These are phyloP conservation scores for Tympanopsis confertula DNA, from an alignment of 2,329 filamentous ascomycete genomes.

Conservation along the genomic window DNA sequence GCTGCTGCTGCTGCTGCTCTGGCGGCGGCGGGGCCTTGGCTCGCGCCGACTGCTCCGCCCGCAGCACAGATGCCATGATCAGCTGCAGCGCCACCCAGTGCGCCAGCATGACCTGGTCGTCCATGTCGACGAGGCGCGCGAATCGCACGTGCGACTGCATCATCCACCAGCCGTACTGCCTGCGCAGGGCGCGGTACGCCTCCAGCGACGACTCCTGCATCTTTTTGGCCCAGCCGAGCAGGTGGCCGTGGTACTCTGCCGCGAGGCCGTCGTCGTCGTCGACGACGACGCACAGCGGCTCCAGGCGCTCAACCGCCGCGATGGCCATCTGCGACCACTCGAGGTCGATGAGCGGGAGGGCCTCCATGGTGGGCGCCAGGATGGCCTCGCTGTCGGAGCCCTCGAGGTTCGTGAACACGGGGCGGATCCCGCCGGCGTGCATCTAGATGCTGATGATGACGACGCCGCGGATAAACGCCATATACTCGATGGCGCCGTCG, in stretches of 20 bases:
- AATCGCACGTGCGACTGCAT: constrained; percentile 39
- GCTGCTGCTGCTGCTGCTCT: constrained; percentile 9
- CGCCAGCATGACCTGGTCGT: constrained; percentile 30
- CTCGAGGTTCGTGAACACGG: constrained; percentile 35
- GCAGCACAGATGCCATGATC: constrained; percentile 37
- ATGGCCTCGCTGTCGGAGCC: constrained; percentile 25
- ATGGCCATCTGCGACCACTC: constrained; percentile 34
- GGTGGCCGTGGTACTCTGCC: constrained; percentile 28
- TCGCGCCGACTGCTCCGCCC: constrained; percentile 21
- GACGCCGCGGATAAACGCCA: constrained; percentile 48
- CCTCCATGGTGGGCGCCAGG: constrained; percentile 31
- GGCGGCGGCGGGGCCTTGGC: constrained; percentile 11
- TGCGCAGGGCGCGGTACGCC: constrained; percentile 9
- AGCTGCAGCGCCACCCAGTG: constrained; percentile 44
- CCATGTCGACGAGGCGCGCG: constrained; percentile 32
- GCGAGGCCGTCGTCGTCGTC: constrained; percentile 29
- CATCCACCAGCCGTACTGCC: constrained; percentile 39
- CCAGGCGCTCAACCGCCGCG: constrained; percentile 26
- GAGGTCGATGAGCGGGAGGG: constrained; percentile 29
- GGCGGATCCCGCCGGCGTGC: constrained; percentile 31
- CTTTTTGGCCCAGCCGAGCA: constrained; percentile 34
- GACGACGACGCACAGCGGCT: constrained; percentile 28
- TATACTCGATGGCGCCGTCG: constrained; percentile 47
- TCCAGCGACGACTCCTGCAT: constrained; percentile 39
- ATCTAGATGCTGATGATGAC: constrained; percentile 42